Percentiles rank a stretch among this genome's conserved stretches.
Conservation (phyloP, 2,329 filamentous ascomycete genomes). For the Waltergamsia citrina region DNA sequence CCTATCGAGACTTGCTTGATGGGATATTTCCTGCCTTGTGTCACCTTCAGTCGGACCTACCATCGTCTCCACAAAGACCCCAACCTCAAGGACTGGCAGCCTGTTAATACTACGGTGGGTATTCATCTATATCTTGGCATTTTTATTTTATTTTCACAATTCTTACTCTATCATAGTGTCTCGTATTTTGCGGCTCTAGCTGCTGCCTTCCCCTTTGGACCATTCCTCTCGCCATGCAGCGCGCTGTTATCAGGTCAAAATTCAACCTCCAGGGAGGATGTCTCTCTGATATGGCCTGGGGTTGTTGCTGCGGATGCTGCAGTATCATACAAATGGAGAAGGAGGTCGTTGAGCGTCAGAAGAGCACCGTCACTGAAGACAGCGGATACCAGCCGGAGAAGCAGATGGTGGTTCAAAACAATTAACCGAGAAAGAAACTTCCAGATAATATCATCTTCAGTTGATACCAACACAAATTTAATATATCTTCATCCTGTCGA, state of each 20-base stretch:
- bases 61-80: conserved; percentile 31
- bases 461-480: no score
- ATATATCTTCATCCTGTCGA: no score
- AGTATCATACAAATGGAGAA: conserved; percentile 36
- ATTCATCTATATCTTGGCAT: background rate
- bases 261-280: conserved; percentile 35
- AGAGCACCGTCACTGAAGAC: background rate
- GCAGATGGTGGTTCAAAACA: background rate
- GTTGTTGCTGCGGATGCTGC: conserved; percentile 37
- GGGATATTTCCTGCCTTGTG: conserved; percentile 34
- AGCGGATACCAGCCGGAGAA: background rate
- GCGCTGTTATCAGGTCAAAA: conserved; percentile 32
- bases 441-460: no score
- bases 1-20: conserved; percentile 34
- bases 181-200: conserved; percentile 29
- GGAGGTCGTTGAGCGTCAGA: conserved; percentile 29
- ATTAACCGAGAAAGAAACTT: no score
- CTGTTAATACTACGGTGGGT: conserved; percentile 35
- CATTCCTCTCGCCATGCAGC: conserved; percentile 34
- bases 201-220: conserved; percentile 30
- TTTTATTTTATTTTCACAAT: background rate
- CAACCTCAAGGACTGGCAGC: conserved; percentile 31
- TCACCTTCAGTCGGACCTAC: conserved; percentile 38
- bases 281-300: conserved; percentile 26
- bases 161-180: conserved; percentile 20